Conservation (phyloP, 768 basidiomycete species). For the Lactarius indigo region DNA sequence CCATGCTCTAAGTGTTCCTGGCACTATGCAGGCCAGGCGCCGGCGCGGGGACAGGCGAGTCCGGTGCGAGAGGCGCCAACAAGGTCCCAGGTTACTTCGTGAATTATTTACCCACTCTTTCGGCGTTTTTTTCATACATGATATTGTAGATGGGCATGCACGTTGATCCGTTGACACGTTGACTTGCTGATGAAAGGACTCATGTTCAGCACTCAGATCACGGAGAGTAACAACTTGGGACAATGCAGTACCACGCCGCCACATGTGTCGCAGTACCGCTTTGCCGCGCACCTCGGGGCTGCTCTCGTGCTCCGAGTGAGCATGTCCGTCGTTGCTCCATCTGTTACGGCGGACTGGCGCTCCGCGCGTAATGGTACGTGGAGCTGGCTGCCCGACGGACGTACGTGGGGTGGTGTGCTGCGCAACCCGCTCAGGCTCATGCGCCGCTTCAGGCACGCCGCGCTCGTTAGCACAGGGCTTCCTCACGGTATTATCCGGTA, state of each 20-base stretch:
- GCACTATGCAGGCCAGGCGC: constrained; percentile 65
- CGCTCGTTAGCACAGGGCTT: constrained; percentile 69
- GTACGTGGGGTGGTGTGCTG: constrained; percentile 45
- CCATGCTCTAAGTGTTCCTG: constrained; percentile 73
- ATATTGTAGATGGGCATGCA: too few species aligned
- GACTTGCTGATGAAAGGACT: too few species aligned
- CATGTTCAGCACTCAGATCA: too few species aligned
- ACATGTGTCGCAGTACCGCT: constrained; percentile 93
- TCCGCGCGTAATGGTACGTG: constrained; percentile 56
- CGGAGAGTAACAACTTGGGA: too few species aligned
- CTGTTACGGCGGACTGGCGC: constrained; percentile 75
- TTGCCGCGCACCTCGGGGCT: constrained; percentile 91
- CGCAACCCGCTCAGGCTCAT: constrained; percentile 54
- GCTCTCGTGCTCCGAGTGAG: constrained; percentile 86
- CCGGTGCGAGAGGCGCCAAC: constrained; percentile 3
- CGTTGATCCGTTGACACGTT: too few species aligned
- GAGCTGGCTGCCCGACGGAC: constrained; percentile 46
- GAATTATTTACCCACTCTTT: background rate
- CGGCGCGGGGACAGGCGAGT: constrained; percentile 51
- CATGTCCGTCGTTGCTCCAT: constrained; percentile 79
- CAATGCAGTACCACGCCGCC: constrained; percentile 84
- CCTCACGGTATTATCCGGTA: constrained; percentile 89
- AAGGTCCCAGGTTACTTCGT: background rate
- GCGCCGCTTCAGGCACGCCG: constrained; percentile 56
- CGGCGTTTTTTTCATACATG: too few species aligned